Percentiles rank a stretch among this genome's conserved stretches.
Evolutionary conservation across 257 asterid species (phyloP).

Genomic region (Pogostemon cablin): DNA sequence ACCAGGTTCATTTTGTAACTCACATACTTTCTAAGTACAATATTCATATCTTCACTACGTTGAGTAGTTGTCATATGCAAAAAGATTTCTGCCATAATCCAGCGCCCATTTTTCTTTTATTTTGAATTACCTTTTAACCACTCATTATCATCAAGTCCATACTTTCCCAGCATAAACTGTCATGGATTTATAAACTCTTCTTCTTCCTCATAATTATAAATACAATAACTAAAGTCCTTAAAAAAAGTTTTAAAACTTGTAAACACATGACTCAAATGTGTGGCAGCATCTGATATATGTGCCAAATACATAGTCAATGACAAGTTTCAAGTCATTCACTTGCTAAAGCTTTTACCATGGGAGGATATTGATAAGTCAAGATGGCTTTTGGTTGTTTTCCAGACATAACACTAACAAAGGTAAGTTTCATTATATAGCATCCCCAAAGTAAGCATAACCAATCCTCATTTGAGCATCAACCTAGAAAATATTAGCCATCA

Average conservation of each 20-base stretch:
- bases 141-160: conserved; percentile 3
- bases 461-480: too few relatives aligned
- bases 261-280: conserved; percentile 1
- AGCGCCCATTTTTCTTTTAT: not conserved
- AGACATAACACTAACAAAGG: not conserved
- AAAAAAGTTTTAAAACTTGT: not conserved
- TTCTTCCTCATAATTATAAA: conserved; percentile 9
- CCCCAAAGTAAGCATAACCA: conserved; percentile 5
- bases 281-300: conserved; percentile 15
- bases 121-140: not conserved
- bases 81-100: not conserved
- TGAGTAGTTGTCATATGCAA: not conserved
- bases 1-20: not conserved
- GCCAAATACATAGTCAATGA: conserved; percentile 23
- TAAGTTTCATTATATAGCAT: too few relatives aligned
- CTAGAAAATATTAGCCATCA: too few relatives aligned
- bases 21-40: not conserved
- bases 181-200: conserved; percentile 15
- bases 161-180: conserved; percentile 4
- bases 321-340: not conserved
- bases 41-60: not conserved
- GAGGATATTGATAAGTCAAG: not conserved
- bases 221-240: not conserved
- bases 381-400: conserved; percentile 8
- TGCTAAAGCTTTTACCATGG: conserved; percentile 2